phyloP scores from a whole-genome alignment of 768 basidiomycete species.

The Pleurotus tuber-regium region DNA sequence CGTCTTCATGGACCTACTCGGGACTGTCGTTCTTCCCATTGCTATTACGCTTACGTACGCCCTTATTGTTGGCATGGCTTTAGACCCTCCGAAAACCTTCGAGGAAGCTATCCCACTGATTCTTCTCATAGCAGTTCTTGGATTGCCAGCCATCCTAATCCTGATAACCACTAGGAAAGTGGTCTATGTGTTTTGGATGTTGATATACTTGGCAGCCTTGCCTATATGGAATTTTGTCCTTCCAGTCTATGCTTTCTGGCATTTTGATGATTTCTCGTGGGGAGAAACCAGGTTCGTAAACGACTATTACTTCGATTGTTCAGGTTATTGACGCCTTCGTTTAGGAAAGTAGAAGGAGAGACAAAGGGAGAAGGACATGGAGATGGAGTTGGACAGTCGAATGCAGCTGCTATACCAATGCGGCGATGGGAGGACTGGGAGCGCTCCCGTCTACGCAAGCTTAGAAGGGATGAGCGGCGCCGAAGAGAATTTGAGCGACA shows the following conservation, averaged over 20 bases:
- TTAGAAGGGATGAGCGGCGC: constrained; percentile 83
- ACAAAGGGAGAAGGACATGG: constrained; percentile 77
- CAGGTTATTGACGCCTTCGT: neutral
- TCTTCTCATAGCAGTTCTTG: constrained; percentile 86
- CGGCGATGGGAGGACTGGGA: constrained; percentile 99
- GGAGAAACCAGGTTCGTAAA: constrained; percentile 83
- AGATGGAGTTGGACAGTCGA: constrained; percentile 49
- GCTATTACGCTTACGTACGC: constrained; percentile 90
- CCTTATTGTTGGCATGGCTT: constrained; percentile 77
- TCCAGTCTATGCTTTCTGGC: constrained; percentile 97
- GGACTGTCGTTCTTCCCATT: constrained; percentile 90
- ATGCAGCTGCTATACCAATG: constrained; percentile 72
- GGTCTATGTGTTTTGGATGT: constrained; percentile 97
- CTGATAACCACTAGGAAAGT: constrained; percentile 92
- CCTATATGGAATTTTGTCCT: constrained; percentile 97
- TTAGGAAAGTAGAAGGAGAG: constrained; percentile 94
- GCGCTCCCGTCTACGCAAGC: constrained; percentile 86
- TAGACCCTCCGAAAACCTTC: constrained; percentile 81
- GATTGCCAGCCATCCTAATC: constrained; percentile 90
- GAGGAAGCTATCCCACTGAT: constrained; percentile 92
- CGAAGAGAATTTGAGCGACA: constrained; percentile 77
- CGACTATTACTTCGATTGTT: constrained; percentile 21
- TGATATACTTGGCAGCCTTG: constrained; percentile 87
- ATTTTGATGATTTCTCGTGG: constrained; percentile 99
- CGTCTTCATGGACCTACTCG: constrained; percentile 94